Conservation (phyloP, 2,329 filamentous ascomycete species). For the Microdochium bolleyi region DNA sequence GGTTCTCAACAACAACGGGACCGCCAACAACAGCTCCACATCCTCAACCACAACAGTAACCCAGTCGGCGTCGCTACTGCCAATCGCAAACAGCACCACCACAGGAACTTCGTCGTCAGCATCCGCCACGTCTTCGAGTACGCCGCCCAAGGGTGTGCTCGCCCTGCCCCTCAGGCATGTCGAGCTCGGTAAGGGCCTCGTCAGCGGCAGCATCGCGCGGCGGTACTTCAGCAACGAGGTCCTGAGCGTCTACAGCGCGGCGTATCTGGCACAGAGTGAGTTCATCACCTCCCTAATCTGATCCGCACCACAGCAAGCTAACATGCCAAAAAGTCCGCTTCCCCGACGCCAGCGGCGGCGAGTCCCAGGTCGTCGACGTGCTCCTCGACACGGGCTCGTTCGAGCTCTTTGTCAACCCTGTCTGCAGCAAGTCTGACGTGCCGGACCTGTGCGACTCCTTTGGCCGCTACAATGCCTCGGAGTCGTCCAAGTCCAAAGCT, state of each 20-base stretch:
- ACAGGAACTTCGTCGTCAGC: background rate
- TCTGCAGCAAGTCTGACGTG: conserved; percentile 28
- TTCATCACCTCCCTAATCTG: background rate
- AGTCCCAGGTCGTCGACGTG: conserved; percentile 32
- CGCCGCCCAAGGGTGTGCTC: conserved; percentile 10
- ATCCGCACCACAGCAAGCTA: conserved; percentile 2
- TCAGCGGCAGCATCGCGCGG: conserved; percentile 15
- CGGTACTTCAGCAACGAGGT: conserved; percentile 18
- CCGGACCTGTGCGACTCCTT: conserved; percentile 28
- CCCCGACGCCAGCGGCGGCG: conserved; percentile 21
- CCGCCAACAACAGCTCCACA: background rate
- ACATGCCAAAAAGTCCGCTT: conserved; percentile 27
- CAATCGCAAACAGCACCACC: background rate
- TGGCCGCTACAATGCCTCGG: conserved; percentile 33
- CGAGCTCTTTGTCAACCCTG: conserved; percentile 47
- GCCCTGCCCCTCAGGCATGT: conserved; percentile 17
- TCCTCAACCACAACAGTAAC: background rate
- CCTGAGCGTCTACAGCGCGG: conserved; percentile 18
- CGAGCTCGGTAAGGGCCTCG: conserved; percentile 11
- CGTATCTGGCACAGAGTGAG: conserved; percentile 21
- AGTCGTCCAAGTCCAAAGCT: conserved; percentile 31
- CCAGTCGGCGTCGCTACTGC: background rate
- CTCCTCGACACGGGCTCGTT: conserved; percentile 44
- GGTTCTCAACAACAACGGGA: background rate
- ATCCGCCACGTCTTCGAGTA: conserved; percentile 8